phyloP scores from a whole-genome alignment of 805 yeast genomes.

The Citeromyces matritensis region DNA sequence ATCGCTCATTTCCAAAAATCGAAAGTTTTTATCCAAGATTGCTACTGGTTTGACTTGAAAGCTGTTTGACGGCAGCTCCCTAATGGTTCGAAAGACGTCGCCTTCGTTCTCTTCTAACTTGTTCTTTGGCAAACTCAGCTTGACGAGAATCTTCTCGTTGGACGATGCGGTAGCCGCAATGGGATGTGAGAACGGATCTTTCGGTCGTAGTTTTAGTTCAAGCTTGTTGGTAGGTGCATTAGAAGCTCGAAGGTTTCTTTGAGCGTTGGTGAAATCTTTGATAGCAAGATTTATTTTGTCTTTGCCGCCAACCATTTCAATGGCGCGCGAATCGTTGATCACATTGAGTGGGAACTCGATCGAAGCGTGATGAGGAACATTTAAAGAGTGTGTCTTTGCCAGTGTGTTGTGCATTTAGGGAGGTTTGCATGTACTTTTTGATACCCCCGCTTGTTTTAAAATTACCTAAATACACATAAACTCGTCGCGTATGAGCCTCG shows the following conservation, averaged over 20 bases:
- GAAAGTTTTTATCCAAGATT: conserved; percentile 49
- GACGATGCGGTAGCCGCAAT: conserved; percentile 34
- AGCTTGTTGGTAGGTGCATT: conserved; percentile 3
- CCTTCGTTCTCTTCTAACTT: conserved; percentile 24
- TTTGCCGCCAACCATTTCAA: conserved; percentile 56
- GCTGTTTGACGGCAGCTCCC: conserved; percentile 16
- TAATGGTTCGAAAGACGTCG: conserved; percentile 25
- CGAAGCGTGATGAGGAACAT: conserved; percentile 59
- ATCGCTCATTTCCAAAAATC: conserved; percentile 79
- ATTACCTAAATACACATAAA: too few species aligned
- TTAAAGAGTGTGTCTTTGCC: conserved; percentile 48
- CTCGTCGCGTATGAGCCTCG: too few species aligned
- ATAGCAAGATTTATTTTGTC: conserved; percentile 13
- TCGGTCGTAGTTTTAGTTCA: conserved; percentile 16
- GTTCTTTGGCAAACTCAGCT: conserved; percentile 44
- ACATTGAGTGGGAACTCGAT: conserved; percentile 73
- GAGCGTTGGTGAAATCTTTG: too few species aligned
- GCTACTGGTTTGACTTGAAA: conserved; percentile 42
- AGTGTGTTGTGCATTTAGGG: background rate
- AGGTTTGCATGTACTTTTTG: background rate
- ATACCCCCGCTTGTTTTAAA: too few species aligned
- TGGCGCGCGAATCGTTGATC: conserved; percentile 42
- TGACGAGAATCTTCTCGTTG: conserved; percentile 43
- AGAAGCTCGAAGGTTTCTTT: too few species aligned
- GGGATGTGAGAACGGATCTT: conserved; percentile 37